Conservation (phyloP, 495 filamentous ascomycete species). For the Cenococcum geophilum region DNA sequence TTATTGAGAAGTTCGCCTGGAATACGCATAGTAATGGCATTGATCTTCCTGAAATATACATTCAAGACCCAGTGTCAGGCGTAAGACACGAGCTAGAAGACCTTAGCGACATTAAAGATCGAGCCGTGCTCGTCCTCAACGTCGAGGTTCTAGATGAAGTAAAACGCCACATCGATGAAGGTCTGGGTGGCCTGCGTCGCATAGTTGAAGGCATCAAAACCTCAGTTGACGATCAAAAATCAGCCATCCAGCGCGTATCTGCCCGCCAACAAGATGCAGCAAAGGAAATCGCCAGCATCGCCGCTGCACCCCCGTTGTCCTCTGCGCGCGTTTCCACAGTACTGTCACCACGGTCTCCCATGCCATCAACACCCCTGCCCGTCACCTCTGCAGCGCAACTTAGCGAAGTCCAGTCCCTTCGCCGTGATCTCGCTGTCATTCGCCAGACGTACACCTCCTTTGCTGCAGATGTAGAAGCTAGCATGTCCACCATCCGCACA, state of each 20-base stretch:
- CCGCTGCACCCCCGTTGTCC: conserved; percentile 54
- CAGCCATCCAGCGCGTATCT: conserved; percentile 76
- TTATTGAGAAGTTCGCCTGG: conserved; percentile 99
- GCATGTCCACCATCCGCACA: conserved; percentile 72
- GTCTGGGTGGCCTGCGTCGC: conserved; percentile 68
- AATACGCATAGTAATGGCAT: conserved; percentile 90
- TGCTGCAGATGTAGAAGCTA: conserved; percentile 76
- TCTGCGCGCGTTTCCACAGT: conserved; percentile 24
- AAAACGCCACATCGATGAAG: conserved; percentile 91
- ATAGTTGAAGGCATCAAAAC: conserved; percentile 77
- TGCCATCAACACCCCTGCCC: conserved; percentile 7
- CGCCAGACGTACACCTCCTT: conserved; percentile 91
- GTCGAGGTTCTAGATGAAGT: conserved; percentile 94
- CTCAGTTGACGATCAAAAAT: conserved; percentile 71
- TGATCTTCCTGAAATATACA: conserved; percentile 93
- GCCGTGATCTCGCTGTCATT: conserved; percentile 85
- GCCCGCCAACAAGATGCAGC: conserved; percentile 86
- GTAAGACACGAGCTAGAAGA: conserved; percentile 95
- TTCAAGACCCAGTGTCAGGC: conserved; percentile 90
- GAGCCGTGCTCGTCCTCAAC: conserved; percentile 88
- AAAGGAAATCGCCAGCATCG: conserved; percentile 81
- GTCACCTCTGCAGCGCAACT: conserved; percentile 46
- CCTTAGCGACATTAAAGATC: conserved; percentile 88
- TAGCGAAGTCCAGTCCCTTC: conserved; percentile 70
- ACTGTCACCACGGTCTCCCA: conserved; percentile 16